Conservation (phyloP, 768 basidiomycete species). For the Tricholoma furcatifolium region DNA sequence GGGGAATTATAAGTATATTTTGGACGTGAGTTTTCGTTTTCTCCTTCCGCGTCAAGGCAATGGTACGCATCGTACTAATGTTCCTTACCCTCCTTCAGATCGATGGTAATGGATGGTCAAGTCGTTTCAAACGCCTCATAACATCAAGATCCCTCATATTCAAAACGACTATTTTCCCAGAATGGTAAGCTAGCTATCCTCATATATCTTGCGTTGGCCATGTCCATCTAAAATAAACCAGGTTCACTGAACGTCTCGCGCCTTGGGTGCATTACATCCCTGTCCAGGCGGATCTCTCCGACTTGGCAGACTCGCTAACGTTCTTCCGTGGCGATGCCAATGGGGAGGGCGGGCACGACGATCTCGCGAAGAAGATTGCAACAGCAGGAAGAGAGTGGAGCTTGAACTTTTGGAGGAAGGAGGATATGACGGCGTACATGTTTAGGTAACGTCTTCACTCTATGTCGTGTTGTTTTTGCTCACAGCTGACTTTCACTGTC, state of each 20-base stretch:
- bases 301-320: conserved; percentile 64
- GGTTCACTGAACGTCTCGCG: conserved; percentile 50
- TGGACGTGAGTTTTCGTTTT: conserved; percentile 45
- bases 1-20: conserved; percentile 56
- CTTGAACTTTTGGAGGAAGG: conserved; percentile 51
- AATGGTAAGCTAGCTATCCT: conserved; percentile 44
- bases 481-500: background rate
- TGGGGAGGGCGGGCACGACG: conserved; percentile 55
- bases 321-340: conserved; percentile 67
- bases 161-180: conserved; percentile 64
- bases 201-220: background rate
- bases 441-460: conserved; percentile 40
- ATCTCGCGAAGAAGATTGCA: conserved; percentile 56
- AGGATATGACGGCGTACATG: conserved; percentile 58
- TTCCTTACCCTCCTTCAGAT: conserved; percentile 15
- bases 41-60: background rate
- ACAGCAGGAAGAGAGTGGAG: conserved; percentile 57
- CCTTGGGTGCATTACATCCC: conserved; percentile 78
- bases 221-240: too few relatives aligned
- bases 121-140: conserved; percentile 60
- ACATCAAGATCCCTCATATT: conserved; percentile 57
- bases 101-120: conserved; percentile 62
- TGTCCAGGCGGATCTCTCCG: conserved; percentile 57
- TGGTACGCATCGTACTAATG: background rate
- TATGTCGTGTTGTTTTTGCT: background rate